Evolutionary conservation across 2,329 filamentous ascomycete species (phyloP), one percentile per base, ranked within the genome.

Genomic region (Botrytis porri): DNA sequence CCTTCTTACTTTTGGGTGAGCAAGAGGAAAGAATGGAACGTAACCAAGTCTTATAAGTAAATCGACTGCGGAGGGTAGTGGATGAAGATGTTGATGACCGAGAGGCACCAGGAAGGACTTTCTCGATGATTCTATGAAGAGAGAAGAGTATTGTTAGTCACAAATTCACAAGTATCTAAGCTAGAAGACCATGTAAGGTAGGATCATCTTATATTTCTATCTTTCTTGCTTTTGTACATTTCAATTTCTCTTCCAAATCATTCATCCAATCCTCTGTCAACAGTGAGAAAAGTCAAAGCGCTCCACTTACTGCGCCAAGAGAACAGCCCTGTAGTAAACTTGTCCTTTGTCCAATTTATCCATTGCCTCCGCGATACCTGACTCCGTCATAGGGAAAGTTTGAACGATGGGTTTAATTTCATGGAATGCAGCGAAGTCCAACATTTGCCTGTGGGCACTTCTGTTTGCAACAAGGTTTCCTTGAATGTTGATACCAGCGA

Each of bases 371-470:
- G 89, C 89, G 7, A 78, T 75, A n/a, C 78, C 79, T 7, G 85
- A 85, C 9, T 86, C 84, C 75, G 84, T 85, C 84, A 91, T 84
- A 0, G 85, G 84, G 57, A 86, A 84, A 78, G 83, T 81, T 78
- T 88, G 80, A 37, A 90, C 83, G 86, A 87, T 88, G 1, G 88
- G 84, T 81, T 86, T 85, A 59, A 91, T 82, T 5, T 84, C 83
- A 81, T 89, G 87, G 54, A 87, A 84, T 0, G 84, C 88, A 6
- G 86, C 88, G 75, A 91, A 84, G 71, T 85, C 76, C 73, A 91
- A 77, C 89, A 91, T 90, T 20, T 76, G 84, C 81, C 75, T 89
- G 88, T 77, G 89, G 83, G 72, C 78, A 77, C 0, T 87, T 86
- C 74, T 75, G 12, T 74, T 62, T 22, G 78, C 75, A 9, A 76